Base-by-base conservation (phyloP, 139 green algal species). In the Parachlorella kessleri region DNA sequence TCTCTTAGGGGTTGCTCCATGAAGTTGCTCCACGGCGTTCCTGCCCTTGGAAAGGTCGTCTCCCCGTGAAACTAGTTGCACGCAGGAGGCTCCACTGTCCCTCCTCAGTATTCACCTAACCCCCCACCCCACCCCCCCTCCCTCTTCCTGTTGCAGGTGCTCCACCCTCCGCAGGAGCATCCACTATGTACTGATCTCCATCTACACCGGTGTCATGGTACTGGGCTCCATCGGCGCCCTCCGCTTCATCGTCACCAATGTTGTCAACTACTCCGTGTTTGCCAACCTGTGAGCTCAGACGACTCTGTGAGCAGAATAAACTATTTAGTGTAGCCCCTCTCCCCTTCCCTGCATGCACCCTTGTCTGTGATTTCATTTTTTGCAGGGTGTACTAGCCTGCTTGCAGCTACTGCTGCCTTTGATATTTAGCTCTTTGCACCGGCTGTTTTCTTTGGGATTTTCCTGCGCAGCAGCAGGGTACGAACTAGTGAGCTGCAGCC, bases 181-280 rank as follows among this genome's bases (percentile, higher is more conserved):
- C 14, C 48, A 28, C 0, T 59, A 59, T 18, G 48, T 59, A 18
- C 14, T 59, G 48, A 59, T 14, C 48, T 59, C 48, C 66, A 24
- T 35, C 66, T 24, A 7, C 54, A 63, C 69, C n/a, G 55, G 71
- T 3, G 69, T 81, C 2, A 74, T 72, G 33, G 26, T 84, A 2
- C 14, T 84, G 36, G 79, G 71, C 26, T 32, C 54, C 36, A 77
- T 84, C 28, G 79, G 79, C 6, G 79, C 79, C 6, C 55, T 84
- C 26, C 53, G 65, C n/a, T 76, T 72, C 54, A 84, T 84, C 66
- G 55, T 81, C 7, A 33, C 64, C 24, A 33, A 76, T 42, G 30
- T 28, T n/a, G 40, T 24, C 9, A 76, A 71, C 66, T 84, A 71
- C 73, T 72, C 54, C 38, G 5, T 85, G 6, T 81, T 85, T 40